Conservation (phyloP, 2,329 filamentous ascomycete species). For the Chaetomium globosum region DNA sequence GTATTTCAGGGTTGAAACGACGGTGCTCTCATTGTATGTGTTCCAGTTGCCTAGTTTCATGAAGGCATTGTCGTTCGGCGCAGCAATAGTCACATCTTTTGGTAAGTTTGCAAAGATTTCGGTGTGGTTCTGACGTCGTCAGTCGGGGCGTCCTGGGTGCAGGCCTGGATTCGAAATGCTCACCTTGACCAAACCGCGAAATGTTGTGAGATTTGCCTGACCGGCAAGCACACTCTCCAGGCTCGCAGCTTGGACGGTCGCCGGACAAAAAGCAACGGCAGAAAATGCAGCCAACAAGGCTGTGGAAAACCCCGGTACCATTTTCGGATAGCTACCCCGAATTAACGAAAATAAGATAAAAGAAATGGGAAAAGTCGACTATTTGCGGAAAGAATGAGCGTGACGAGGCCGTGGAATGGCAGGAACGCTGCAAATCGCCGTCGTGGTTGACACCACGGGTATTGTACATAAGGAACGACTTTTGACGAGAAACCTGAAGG, state of each 20-base stretch:
- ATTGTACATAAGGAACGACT: background rate
- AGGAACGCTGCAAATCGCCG: background rate
- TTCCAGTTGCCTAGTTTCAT: constrained; percentile 29
- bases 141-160: background rate
- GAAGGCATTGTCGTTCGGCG: constrained; percentile 32
- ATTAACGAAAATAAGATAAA: background rate
- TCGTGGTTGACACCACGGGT: constrained; percentile 14
- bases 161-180: background rate
- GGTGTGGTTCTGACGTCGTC: constrained; percentile 22
- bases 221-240: constrained; percentile 25
- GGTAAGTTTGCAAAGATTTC: constrained; percentile 27
- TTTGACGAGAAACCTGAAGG: constrained; percentile 3
- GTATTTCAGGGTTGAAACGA: constrained; percentile 47
- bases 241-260: constrained; percentile 1
- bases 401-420: background rate
- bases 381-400: background rate
- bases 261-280: background rate
- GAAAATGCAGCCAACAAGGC: constrained; percentile 19
- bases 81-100: constrained; percentile 26
- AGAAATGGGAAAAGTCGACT: background rate
- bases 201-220: constrained; percentile 29
- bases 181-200: constrained; percentile 26
- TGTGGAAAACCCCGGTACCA: constrained; percentile 6
- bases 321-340: background rate
- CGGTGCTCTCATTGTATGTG: constrained; percentile 15